Evolutionary conservation across 352 stramenopile species (phyloP).

Genomic region (Globisporangium orthogonon): DNA sequence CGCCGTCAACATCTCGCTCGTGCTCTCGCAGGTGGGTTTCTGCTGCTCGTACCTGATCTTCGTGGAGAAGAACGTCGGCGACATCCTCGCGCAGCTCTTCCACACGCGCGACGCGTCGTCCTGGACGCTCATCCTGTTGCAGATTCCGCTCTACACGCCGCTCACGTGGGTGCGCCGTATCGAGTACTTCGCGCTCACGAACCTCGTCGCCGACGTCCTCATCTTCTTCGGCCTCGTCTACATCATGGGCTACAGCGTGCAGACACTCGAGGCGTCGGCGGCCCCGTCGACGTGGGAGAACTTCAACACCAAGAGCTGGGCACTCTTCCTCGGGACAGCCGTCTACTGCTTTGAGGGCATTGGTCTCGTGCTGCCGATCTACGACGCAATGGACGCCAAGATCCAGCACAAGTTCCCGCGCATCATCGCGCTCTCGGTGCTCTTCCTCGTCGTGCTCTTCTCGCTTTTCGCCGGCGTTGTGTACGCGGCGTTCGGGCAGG

Average conservation of each 20-base stretch:
- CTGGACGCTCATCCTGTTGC: constrained; percentile 49
- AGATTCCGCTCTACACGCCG: constrained; percentile 64
- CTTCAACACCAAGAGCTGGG: constrained; percentile 62
- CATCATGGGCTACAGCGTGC: constrained; percentile 46
- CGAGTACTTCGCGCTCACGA: constrained; percentile 70
- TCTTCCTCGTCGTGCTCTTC: constrained; percentile 49
- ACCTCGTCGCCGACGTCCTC: constrained; percentile 53
- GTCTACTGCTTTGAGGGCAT: constrained; percentile 77
- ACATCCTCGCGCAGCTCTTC: constrained; percentile 50
- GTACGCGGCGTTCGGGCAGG: constrained; percentile 44
- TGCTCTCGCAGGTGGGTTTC: constrained; percentile 65
- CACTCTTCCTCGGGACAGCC: constrained; percentile 50
- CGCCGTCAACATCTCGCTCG: constrained; percentile 60
- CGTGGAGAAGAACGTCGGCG: constrained; percentile 60
- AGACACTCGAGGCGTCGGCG: constrained; percentile 27
- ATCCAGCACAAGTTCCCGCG: constrained; percentile 57
- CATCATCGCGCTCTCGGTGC: constrained; percentile 38
- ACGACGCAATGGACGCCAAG: constrained; percentile 49
- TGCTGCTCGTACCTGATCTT: constrained; percentile 77
- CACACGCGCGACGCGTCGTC: constrained; percentile 33
- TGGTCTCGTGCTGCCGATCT: constrained; percentile 58
- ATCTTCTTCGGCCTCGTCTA: constrained; percentile 55
- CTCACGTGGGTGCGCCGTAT: constrained; percentile 66
- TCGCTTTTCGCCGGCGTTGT: constrained; percentile 49
- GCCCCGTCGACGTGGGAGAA: constrained; percentile 39